Evolutionary conservation across 306 rosid genomes (phyloP), one percentile per base, ranked within the genome.

Genomic region (Acmispon strigosus): DNA sequence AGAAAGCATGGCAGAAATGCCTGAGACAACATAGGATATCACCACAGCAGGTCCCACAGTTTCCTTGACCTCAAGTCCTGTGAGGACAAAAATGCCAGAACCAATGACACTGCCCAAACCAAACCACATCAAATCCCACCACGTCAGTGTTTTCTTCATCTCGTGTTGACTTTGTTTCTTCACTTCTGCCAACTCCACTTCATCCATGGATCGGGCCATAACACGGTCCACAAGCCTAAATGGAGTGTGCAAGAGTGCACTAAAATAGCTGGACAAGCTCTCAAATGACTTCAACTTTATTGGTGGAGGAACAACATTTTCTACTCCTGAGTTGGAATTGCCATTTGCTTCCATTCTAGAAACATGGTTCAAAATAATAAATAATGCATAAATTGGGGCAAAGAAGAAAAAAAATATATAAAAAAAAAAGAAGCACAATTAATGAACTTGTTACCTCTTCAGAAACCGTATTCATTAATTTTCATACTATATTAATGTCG

Each of bases 101-200:
- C 96, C 96, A 3, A 90, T 78, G 5, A 90, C 92, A n/a, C 88
- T 69, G 0, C 97, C 97, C 57, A 88, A 57, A 3, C 97, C 96
- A 10, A 91, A 86, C 97, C 96, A 91, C 0, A 82, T 85, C 13
- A 91, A 72, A 51, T 82, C 86, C 86, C 86, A 82, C 83, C 86
- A 82, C 0, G 78, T 14, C 47, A 86, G 63, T 60, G 86, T 78
- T 77, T 82, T 82, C 73, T 82, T 82, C 86, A 78, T 82, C 70
- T 78, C 81, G 6, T 78, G 83, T 5, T 70, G 20, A 65, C 86
- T 82, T 4, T 10, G 59, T 3, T 19, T 45, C 72, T 41, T 82
- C 47, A 75, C 55, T 4, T 82, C 83, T 19, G 64, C 73, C 19
- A 78, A 24, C 65, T 82, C 86, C 36, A 37, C 64, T 10, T 74